Percentiles rank a stretch among this genome's conserved stretches.
Conservation (phyloP, 345 rosid genomes). For the Draba incana region DNA sequence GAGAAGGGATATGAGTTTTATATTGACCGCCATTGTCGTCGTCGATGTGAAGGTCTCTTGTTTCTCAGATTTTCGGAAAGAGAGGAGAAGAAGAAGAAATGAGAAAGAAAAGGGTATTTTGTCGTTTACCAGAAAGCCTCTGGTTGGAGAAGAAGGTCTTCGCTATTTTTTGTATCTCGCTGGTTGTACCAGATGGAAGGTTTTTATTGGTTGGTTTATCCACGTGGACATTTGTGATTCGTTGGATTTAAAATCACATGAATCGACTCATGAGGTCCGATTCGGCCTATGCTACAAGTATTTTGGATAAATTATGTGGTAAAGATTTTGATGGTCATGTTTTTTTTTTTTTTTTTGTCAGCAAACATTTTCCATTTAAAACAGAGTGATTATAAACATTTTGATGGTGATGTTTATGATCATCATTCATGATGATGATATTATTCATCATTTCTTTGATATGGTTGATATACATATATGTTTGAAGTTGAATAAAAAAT, state of each 20-base stretch:
- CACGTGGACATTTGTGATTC: background rate
- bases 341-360: no score
- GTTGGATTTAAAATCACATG: conserved; percentile 3
- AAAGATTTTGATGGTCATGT: conserved; percentile 19
- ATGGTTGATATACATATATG: background rate
- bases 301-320: conserved; percentile 20
- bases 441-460: background rate
- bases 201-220: background rate
- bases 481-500: background rate
- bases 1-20: conserved; percentile 18
- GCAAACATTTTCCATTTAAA: no score
- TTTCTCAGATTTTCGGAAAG: conserved; percentile 26
- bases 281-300: conserved; percentile 3
- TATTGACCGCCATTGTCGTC: conserved; percentile 45
- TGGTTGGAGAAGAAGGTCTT: conserved; percentile 7
- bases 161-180: background rate
- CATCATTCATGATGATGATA: background rate
- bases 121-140: conserved; percentile 34
- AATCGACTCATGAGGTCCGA: conserved; percentile 24
- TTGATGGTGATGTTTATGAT: background rate
- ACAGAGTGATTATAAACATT: no score
- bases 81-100: background rate
- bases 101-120: conserved; percentile 1
- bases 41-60: conserved; percentile 12
- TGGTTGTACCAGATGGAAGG: background rate